Evolutionary conservation across 768 basidiomycete species (phyloP), one percentile per base, ranked within the genome.

Genomic region (Rhizopogon vulgaris): DNA sequence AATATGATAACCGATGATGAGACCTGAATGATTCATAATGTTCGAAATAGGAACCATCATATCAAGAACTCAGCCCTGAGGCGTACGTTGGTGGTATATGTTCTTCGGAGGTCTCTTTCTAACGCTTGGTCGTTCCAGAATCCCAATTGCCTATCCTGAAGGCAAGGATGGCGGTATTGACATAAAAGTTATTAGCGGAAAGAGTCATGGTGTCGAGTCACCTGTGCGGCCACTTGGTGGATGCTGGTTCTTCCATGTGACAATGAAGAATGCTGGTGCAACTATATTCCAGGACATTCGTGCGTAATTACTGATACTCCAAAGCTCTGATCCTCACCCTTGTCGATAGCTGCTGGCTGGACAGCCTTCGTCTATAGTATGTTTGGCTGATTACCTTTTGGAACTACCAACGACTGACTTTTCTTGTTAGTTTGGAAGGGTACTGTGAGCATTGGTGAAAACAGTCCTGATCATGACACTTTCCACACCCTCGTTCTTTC

Each of bases 211-310:
- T 11, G 76, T 83, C 12, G 85, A 87, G 62, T 94, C 91, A 2
- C 93, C 93, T 25, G 94, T 98, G 22, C 75, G 87, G 43, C 91
- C 91, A 0, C 78, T 94, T 0, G 94, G 94, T 11, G 94, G 94
- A 5, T 94, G 93, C 68, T 94, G 91, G 90, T 96, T 82, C 69
- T 85, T 94, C 71, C 90, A 94, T 62, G 70, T 86, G 55, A 81
- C 72, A 52, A 83, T 94, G 65, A 69, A 76, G 25, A 77, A 77
- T 54, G 76, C 80, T 28, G 83, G 79, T 2, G 73, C 69, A 38
- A 62, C 64, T 28, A 77, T 91, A 28, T 95, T 90, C 73, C 94
- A 94, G 64, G 81, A 85, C 9, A 74, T 97, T 38, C 94, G 90
- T 83, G 57, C 63, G 85, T 69, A 12, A 18, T 36, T 38, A n/a